Base-by-base conservation (phyloP, 192 early-diverging fungal species). In the Backusella sp. region DNA sequence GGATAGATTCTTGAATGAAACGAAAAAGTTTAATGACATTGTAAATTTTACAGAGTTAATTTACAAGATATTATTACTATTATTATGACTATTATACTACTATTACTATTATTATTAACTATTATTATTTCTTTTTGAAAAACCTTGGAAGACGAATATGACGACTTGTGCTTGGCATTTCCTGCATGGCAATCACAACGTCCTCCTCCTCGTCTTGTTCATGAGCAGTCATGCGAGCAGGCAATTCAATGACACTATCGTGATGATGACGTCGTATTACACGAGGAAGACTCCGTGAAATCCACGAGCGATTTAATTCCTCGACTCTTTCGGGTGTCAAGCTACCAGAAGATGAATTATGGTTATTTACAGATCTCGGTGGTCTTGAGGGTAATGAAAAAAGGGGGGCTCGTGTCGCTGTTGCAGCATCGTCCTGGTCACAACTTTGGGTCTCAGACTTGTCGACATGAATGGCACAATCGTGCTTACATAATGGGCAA, bases 401-500 rank as follows among this genome's bases (percentile, higher is more conserved):
- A 35, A 42, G n/a, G 1, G 37, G 35, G 0, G 28, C 35, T 23
- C 11, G 12, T 7, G 73, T 67, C 30, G 41, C n/a, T 17, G 49
- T 44, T 19, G 53, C 2, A 14, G 73, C 3, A 56, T 66, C 15
- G 21, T 73, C 28, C 36, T 79, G 36, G 14, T 70, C 30, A 11
- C 26, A 28, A 62, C 23, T 62, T 19, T 35, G 15, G 4, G 56
- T 59, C 21, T 66, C 36, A 36, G 68, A 39, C 39, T 35, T 44
- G 21, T 73, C 68, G 71, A 70, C 44, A 42, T 74, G 59, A 12
- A 75, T 53, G 7, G 80, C 71, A 35, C 85, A 89, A 70, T 89
- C 79, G 19, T 80, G 76, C 75, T 89, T 89, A 75, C 88, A 89
- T 11, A 89, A 76, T 6, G 88, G 88, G 35, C 88, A 89, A 0